Evolutionary conservation across 345 rosid species (phyloP), one percentile per base, ranked within the genome.

Genomic region (Euclidium syriacum): DNA sequence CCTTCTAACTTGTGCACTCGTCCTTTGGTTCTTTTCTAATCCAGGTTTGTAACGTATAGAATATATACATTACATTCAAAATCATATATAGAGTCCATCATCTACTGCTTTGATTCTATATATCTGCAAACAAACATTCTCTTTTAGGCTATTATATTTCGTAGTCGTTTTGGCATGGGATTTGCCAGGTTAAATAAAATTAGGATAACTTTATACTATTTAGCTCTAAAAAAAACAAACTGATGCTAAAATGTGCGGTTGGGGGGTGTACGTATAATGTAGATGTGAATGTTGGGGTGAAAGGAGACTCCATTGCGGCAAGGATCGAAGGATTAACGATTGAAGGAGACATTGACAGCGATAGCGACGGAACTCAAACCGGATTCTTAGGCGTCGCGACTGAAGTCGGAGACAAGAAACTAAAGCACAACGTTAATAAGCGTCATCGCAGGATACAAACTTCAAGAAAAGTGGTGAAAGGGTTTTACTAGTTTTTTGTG

Each of bases 1-100:
- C 18, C 73, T 92, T 29, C 77, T 91, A 34, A 42, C 80, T 18
- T 88, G 95, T 66, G 95, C 86, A 48, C 70, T 85, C 33, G 70
- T 85, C 52, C 84, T 92, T 2, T 92, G 98, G 98, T 72, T 88
- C 72, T 83, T 83, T 46, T 85, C 96, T 24, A 85, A 73, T 75
- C 83, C 95, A 64, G 83, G 98, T 87, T 73, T 15, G 26, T 23
- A 48, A n/a, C n/a, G n/a, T n/a, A n/a, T n/a, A n/a, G n/a, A n/a
- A n/a, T 26, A 6, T 44, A 9, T 27, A 49, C 38, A 19, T 12
- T 16, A 47, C 14, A 41, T 52, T 32, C 40, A 23, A 38, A 23
- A 49, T 65, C 39, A 30, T 42, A 43, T 19, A 9, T 42, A 43
- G 29, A 9, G 20, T 58, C 7, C 11, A 25, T 26, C 15, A 39